These are phyloP conservation scores for Gaeumannomyces tritici DNA, from an alignment of 2,329 filamentous ascomycete genomes.

Conservation along the genomic window DNA sequence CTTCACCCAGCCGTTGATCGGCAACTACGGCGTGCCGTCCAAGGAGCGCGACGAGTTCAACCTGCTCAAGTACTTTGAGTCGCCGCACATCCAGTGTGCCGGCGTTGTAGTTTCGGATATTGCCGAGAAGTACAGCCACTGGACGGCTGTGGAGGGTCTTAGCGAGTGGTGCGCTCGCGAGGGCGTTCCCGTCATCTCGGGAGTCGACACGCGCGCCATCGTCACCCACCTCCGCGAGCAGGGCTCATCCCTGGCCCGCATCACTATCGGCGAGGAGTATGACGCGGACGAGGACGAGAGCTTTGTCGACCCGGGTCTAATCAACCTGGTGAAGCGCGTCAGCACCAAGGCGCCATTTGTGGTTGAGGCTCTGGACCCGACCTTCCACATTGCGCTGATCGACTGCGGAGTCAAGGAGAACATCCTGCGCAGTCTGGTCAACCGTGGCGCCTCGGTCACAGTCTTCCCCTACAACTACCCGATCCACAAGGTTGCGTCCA, in stretches of 20 bases:
- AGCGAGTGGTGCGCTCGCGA: constrained; percentile 92
- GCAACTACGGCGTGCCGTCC: constrained; percentile 95
- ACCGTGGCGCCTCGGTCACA: constrained; percentile 83
- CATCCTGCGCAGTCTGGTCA: constrained; percentile 89
- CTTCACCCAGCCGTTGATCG: constrained; percentile 88
- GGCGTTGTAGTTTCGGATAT: constrained; percentile 95
- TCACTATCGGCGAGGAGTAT: constrained; percentile 94
- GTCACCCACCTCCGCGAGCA: constrained; percentile 94
- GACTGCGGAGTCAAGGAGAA: constrained; percentile 99
- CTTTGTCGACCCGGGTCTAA: constrained; percentile 88
- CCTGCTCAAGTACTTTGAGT: constrained; percentile 96
- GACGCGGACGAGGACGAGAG: constrained; percentile 93
- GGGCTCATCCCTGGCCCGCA: constrained; percentile 89
- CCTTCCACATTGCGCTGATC: constrained; percentile 85
- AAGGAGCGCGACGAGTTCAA: constrained; percentile 76
- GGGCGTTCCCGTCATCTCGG: constrained; percentile 90
- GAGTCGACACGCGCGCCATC: constrained; percentile 93
- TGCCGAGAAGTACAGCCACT: constrained; percentile 90
- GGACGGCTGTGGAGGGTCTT: constrained; percentile 94
- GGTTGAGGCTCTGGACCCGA: constrained; percentile 72
- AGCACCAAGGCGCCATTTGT: constrained; percentile 98
- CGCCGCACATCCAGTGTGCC: constrained; percentile 90
- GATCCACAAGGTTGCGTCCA: constrained; percentile 94
- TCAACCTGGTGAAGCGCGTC: constrained; percentile 92
- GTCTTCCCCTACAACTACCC: constrained; percentile 96